phyloP scores from a whole-genome alignment of 306 rosid species.

The Arachis hypogaea region DNA sequence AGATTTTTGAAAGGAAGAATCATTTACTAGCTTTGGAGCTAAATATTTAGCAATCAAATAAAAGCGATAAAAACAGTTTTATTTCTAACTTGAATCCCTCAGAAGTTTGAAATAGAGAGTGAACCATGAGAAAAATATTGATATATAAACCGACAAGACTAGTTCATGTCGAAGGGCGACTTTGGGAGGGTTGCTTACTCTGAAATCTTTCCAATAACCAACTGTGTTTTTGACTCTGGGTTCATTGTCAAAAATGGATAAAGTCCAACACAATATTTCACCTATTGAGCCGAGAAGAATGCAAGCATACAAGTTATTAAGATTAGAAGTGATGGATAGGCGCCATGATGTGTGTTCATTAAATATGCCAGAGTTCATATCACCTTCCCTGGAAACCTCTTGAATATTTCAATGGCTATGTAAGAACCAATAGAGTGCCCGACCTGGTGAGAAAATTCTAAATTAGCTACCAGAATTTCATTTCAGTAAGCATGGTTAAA shows the following conservation, averaged over 20 bases:
- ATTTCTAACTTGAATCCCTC: background rate
- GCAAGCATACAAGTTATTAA: slow-evolving; percentile 31
- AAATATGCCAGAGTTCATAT: slow-evolving; percentile 33
- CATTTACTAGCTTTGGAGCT: slow-evolving; percentile 14
- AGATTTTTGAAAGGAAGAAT: slow-evolving; percentile 26
- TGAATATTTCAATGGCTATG: slow-evolving; percentile 64
- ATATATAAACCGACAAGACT: slow-evolving; percentile 23
- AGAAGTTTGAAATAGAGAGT: slow-evolving; percentile 1
- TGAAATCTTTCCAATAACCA: slow-evolving; percentile 52
- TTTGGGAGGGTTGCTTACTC: slow-evolving; percentile 46
- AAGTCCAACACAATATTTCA: slow-evolving; percentile 66
- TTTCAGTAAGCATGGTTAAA: slow-evolving; percentile 23
- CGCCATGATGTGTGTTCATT: slow-evolving; percentile 16
- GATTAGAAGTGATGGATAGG: slow-evolving; percentile 38
- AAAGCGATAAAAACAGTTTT: slow-evolving; percentile 16
- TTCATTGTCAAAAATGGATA: slow-evolving; percentile 89
- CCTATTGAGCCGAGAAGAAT: slow-evolving; percentile 56
- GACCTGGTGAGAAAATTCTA: slow-evolving; percentile 53
- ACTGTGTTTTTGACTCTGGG: slow-evolving; percentile 55
- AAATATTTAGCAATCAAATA: slow-evolving; percentile 31
- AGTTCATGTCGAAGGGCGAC: slow-evolving; percentile 29
- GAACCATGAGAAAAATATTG: slow-evolving; percentile 31
- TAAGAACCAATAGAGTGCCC: slow-evolving; percentile 95
- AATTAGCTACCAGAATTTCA: slow-evolving; percentile 38
- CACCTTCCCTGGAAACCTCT: slow-evolving; percentile 68